phyloP scores from a whole-genome alignment of 352 stramenopile genomes.

The Phytophthora pinifolia region DNA sequence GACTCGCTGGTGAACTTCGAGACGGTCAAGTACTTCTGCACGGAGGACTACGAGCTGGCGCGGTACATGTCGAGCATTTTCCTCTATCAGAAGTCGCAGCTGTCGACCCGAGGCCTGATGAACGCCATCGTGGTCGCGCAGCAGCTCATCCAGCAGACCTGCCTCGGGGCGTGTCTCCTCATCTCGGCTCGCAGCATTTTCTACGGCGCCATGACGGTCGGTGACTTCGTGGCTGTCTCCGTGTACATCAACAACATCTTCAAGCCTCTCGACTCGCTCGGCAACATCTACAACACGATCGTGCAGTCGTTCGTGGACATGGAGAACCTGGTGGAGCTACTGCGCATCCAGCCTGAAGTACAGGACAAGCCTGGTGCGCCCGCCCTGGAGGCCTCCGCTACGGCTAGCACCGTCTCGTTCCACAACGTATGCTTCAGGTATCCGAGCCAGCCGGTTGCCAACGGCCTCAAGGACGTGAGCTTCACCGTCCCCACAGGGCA shows the following conservation, averaged over 20 bases:
- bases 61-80: constrained; percentile 78
- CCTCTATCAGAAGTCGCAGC: constrained; percentile 89
- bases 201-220: constrained; percentile 72
- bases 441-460: constrained; percentile 78
- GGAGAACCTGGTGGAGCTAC: constrained; percentile 94
- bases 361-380: constrained; percentile 82
- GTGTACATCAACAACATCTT: constrained; percentile 96
- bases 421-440: constrained; percentile 93
- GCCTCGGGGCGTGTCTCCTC: constrained; percentile 73
- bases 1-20: constrained; percentile 98
- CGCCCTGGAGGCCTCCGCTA: constrained; percentile 38
- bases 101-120: constrained; percentile 90
- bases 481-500: constrained; percentile 74
- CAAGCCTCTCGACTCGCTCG: constrained; percentile 96
- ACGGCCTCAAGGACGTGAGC: constrained; percentile 87
- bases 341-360: constrained; percentile 93
- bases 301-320: constrained; percentile 97
- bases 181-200: constrained; percentile 61
- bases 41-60: constrained; percentile 90
- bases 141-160: constrained; percentile 91
- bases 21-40: constrained; percentile 97
- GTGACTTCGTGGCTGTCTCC: constrained; percentile 95
- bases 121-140: constrained; percentile 94
- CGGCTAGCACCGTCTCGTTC: constrained; percentile 85
- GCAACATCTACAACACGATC: constrained; percentile 95